These are phyloP conservation scores for Alternaria gaisen DNA, from an alignment of 2,329 filamentous ascomycete species.

Conservation along the genomic window DNA sequence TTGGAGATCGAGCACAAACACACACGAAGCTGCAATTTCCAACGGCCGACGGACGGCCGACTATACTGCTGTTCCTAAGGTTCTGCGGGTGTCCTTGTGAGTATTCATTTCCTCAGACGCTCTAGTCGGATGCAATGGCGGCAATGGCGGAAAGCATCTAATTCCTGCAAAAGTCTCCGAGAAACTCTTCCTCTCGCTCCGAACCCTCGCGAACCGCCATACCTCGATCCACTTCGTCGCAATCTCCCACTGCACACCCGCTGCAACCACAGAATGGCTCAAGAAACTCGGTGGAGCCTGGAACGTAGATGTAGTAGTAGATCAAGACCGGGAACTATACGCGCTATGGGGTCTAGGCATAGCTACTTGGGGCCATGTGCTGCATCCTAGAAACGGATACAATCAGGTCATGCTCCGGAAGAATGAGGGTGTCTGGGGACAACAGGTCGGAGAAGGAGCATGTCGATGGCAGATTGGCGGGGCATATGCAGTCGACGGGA, in stretches of 20 bases:
- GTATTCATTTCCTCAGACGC: slow-evolving; percentile 5
- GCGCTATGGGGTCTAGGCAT: slow-evolving; percentile 68
- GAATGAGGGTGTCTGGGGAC: slow-evolving; percentile 48
- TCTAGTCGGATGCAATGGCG: not conserved
- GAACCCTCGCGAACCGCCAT: slow-evolving; percentile 63
- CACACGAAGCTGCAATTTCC: slow-evolving; percentile 44
- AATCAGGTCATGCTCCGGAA: slow-evolving; percentile 48
- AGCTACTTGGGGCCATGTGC: slow-evolving; percentile 45
- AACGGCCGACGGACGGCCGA: slow-evolving; percentile 40
- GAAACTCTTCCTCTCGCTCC: slow-evolving; percentile 65
- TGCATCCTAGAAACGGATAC: slow-evolving; percentile 48
- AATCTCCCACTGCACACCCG: slow-evolving; percentile 66
- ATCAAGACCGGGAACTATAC: slow-evolving; percentile 66
- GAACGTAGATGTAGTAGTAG: slow-evolving; percentile 65
- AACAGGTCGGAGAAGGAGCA: slow-evolving; percentile 46
- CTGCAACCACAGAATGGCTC: slow-evolving; percentile 66
- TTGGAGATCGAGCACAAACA: slow-evolving; percentile 40
- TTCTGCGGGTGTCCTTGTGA: slow-evolving; percentile 50
- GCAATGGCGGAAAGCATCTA: slow-evolving; percentile 4
- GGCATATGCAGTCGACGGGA: slow-evolving; percentile 43
- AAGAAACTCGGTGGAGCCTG: slow-evolving; percentile 66
- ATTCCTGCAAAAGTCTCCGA: slow-evolving; percentile 39
- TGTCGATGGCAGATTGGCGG: slow-evolving; percentile 50
- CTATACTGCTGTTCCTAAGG: slow-evolving; percentile 44
- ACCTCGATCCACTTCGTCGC: slow-evolving; percentile 64